phyloP scores from a whole-genome alignment of 1,284 basidiomycete genomes.

The Psilocybe mexicana region DNA sequence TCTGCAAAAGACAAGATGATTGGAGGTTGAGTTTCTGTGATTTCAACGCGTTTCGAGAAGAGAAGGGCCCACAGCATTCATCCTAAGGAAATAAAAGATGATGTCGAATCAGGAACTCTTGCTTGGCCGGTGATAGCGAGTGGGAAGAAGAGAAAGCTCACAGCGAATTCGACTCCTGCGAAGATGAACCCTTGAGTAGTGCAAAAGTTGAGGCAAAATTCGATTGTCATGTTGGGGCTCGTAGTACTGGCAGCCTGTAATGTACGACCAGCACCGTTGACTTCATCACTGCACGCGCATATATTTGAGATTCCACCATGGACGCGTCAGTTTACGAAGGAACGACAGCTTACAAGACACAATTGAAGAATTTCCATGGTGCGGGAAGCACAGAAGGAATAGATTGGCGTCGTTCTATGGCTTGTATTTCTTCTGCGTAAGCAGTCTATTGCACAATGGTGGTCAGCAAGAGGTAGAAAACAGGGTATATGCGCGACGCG shows the following conservation, averaged over 20 bases:
- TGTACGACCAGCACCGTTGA: conserved; percentile 38
- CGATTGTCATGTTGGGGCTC: conserved; percentile 60
- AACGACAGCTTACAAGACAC: conserved; percentile 53
- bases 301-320: background rate
- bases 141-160: conserved; percentile 23
- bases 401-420: conserved; percentile 32
- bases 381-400: conserved; percentile 46
- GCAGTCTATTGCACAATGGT: conserved; percentile 22
- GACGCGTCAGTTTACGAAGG: background rate
- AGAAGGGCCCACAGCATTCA: conserved; percentile 57
- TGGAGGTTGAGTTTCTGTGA: background rate
- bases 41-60: conserved; percentile 5
- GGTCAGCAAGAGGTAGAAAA: conserved; percentile 6
- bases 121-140: background rate
- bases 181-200: conserved; percentile 49
- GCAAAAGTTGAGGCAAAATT: conserved; percentile 65
- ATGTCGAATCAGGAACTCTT: background rate
- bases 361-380: conserved; percentile 62
- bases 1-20: conserved; percentile 38
- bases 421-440: conserved; percentile 26
- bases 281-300: conserved; percentile 48
- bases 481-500: background rate
- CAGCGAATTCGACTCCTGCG: conserved; percentile 59
- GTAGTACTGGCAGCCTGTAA: conserved; percentile 47
- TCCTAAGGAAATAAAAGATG: conserved; percentile 21